Percentiles rank a stretch among this genome's conserved stretches.
These are phyloP conservation scores for Microdochium nivale DNA, from an alignment of 2,329 filamentous ascomycete genomes.

Conservation along the genomic window DNA sequence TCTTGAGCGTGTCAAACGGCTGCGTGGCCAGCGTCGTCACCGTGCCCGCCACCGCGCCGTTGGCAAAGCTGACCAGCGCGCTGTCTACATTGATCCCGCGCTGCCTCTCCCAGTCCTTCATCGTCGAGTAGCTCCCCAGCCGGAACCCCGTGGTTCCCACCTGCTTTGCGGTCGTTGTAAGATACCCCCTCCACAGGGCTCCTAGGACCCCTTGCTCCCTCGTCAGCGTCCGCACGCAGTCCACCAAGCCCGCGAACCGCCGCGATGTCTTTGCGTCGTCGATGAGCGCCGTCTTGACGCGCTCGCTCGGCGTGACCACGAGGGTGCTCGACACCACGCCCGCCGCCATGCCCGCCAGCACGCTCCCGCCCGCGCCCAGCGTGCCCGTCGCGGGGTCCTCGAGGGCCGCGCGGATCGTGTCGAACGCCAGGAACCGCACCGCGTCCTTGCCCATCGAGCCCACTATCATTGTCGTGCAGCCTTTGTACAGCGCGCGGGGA, in stretches of 20 bases:
- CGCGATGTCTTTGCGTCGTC: conserved; percentile 38
- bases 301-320: conserved; percentile 53
- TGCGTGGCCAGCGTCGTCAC: conserved; percentile 44
- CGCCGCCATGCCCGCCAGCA: conserved; percentile 49
- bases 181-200: conserved; percentile 49
- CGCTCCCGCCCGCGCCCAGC: conserved; percentile 43
- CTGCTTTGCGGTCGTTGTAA: conserved; percentile 54
- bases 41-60: conserved; percentile 25
- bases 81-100: conserved; percentile 18
- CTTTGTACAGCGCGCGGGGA: conserved; percentile 50
- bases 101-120: conserved; percentile 39
- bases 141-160: conserved; percentile 52
- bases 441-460: conserved; percentile 55
- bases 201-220: conserved; percentile 40
- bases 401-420: conserved; percentile 49
- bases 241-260: conserved; percentile 36
- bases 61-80: conserved; percentile 28
- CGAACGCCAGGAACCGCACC: conserved; percentile 54
- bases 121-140: conserved; percentile 54
- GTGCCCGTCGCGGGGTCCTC: conserved; percentile 39
- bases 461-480: conserved; percentile 42
- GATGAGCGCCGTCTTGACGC: conserved; percentile 56
- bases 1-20: conserved; percentile 54
- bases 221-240: conserved; percentile 40
- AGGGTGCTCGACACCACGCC: conserved; percentile 48